phyloP scores from a whole-genome alignment of 257 asterid species.

The Ehretia macrophylla region DNA sequence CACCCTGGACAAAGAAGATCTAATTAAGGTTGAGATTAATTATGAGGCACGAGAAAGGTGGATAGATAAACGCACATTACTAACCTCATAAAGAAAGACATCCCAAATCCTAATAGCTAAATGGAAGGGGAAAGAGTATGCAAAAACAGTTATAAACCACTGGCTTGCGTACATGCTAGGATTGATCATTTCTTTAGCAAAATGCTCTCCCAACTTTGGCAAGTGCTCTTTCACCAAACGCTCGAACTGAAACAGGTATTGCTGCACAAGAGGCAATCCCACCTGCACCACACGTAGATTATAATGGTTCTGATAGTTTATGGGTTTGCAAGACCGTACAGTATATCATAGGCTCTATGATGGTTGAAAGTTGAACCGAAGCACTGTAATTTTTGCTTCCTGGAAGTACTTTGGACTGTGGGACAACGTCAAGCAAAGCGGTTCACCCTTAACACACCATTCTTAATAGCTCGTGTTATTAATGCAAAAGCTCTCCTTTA shows the following conservation, averaged over 20 bases:
- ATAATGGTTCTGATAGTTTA: slow-evolving; percentile 10
- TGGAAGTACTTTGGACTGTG: neutral
- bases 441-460: neutral
- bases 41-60: slow-evolving; percentile 15
- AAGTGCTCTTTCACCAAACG: slow-evolving; percentile 56
- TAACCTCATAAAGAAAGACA: slow-evolving; percentile 91
- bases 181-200: slow-evolving; percentile 81
- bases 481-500: too few relatives aligned
- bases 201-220: slow-evolving; percentile 91
- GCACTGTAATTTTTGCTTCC: neutral
- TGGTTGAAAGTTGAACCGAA: neutral
- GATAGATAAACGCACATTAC: slow-evolving; percentile 15
- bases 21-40: slow-evolving; percentile 10
- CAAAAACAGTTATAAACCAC: slow-evolving; percentile 97
- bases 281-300: slow-evolving; percentile 50
- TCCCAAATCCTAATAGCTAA: slow-evolving; percentile 98
- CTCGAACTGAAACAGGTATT: slow-evolving; percentile 82
- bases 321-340: neutral
- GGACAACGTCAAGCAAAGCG: neutral
- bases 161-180: slow-evolving; percentile 99
- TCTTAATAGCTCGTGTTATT: too few relatives aligned
- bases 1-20: slow-evolving; percentile 51
- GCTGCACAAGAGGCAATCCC: slow-evolving; percentile 98
- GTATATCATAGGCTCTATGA: neutral
- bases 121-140: slow-evolving; percentile 95